Base-by-base conservation (phyloP, 2,329 filamentous ascomycete genomes). In the Metarhizium robertsii region DNA sequence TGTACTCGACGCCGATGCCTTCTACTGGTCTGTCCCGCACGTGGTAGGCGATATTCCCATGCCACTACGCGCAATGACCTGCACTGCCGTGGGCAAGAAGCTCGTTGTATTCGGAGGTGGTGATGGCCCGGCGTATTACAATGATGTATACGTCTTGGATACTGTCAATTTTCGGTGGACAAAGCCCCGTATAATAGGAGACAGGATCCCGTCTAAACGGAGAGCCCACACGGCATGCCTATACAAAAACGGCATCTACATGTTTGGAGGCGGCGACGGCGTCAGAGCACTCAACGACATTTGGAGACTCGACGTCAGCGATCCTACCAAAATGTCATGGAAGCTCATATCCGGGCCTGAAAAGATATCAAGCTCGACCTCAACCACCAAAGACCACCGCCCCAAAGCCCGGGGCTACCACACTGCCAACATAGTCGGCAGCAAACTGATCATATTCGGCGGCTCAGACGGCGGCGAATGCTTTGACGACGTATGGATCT, bases 401-500 rank as follows among this genome's bases (percentile, higher is more conserved):
- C 85, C 85, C 20, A 85, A 83, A 65, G 81, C 85, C 20, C 74
- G 85, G 51, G 85, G 85, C 53, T 88, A 88, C 65, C 85, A 88
- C 67, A 87, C 85, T 4, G 84, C 85, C 60, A 88, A 87, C 66
- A 87, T 88, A 79, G 84, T 87, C 47, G 84, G 84, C 60, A 79
- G 79, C 69, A 88, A 88, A 71, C 79, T 88, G 58, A 87, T 88
- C 67, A 83, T 88, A 62, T 87, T 81, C 66, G 85, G 85, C 43
- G 85, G 85, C 38, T 86, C 82, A 3, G 85, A 88, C 66, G 85
- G 85, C 60, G 83, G 82, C 53, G 84, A 87, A 69, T 88, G 85
- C 69, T 88, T 88, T 70, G 79, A 84, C 65, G 85, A 88, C 64
- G 84, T 88, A 45, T 88, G 85, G 85, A 80, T 88, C 34, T 87